phyloP scores from a whole-genome alignment of 2,329 filamentous ascomycete species.

The Neonectria neomacrospora region DNA sequence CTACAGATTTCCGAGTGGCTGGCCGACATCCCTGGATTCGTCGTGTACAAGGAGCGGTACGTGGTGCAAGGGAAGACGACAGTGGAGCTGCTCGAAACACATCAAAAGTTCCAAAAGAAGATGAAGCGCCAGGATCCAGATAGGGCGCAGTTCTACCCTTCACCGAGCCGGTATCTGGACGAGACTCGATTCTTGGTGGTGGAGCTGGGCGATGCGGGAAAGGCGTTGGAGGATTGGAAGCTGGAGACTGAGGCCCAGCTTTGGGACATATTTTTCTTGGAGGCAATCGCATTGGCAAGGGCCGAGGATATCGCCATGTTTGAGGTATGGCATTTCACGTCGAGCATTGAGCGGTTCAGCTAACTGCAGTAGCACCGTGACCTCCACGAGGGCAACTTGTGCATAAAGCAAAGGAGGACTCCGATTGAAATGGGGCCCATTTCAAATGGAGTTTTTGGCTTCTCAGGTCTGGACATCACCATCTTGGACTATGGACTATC shows the following conservation, averaged over 20 bases:
- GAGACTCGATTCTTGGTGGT: conserved; percentile 69
- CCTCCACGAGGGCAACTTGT: conserved; percentile 73
- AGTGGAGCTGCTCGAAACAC: conserved; percentile 66
- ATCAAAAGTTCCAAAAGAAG: conserved; percentile 66
- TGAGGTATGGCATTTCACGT: conserved; percentile 57
- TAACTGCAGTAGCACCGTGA: conserved; percentile 65
- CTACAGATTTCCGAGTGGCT: conserved; percentile 72
- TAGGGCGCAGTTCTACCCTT: conserved; percentile 70
- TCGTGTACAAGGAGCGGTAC: conserved; percentile 73
- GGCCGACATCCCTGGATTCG: conserved; percentile 72
- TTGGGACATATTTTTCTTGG: conserved; percentile 72
- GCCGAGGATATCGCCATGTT: conserved; percentile 69
- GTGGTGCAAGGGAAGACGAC: conserved; percentile 67
- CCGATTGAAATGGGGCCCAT: conserved; percentile 47
- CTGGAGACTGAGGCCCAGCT: conserved; percentile 61
- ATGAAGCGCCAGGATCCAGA: conserved; percentile 66
- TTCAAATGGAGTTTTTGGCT: conserved; percentile 60
- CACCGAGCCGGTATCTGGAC: conserved; percentile 68
- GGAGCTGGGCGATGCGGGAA: conserved; percentile 72
- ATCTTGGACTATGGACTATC: conserved; percentile 75
- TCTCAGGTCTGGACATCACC: conserved; percentile 71
- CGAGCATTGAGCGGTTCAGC: background rate
- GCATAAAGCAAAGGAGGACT: conserved; percentile 59
- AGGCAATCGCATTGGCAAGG: conserved; percentile 68
- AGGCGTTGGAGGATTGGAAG: conserved; percentile 68